Conservation (phyloP, 306 rosid genomes). For the Arachis stenosperma region DNA sequence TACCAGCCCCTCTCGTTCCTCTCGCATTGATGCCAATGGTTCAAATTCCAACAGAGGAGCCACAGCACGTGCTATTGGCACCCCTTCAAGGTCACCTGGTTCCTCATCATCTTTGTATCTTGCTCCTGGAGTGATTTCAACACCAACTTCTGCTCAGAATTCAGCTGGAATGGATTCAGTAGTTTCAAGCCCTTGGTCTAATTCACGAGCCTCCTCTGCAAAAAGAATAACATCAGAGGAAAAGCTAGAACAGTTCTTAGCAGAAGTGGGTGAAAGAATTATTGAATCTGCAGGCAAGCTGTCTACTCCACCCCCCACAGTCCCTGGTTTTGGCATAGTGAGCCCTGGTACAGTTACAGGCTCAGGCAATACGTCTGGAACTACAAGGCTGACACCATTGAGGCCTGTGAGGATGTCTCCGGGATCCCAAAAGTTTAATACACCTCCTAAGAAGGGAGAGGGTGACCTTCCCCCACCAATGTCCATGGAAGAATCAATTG, state of each 20-base stretch:
- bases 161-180: constrained; percentile 60
- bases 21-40: constrained; percentile 50
- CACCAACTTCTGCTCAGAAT: constrained; percentile 52
- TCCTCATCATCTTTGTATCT: constrained; percentile 68
- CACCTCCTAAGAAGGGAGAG: constrained; percentile 93
- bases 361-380: constrained; percentile 78
- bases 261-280: constrained; percentile 79
- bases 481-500: constrained; percentile 88
- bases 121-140: constrained; percentile 64
- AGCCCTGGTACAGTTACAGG: constrained; percentile 69
- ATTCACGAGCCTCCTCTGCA: constrained; percentile 58
- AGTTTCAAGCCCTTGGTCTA: constrained; percentile 81
- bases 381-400: constrained; percentile 81
- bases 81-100: constrained; percentile 66
- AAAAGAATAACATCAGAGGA: constrained; percentile 86
- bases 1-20: constrained; percentile 53
- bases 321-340: constrained; percentile 68
- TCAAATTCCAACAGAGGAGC: constrained; percentile 62
- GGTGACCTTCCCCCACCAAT: constrained; percentile 85
- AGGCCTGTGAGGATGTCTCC: constrained; percentile 99
- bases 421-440: constrained; percentile 84
- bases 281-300: constrained; percentile 77
- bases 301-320: constrained; percentile 90
- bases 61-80: constrained; percentile 49
- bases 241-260: constrained; percentile 78